Percentiles rank a stretch among this genome's conserved stretches.
phyloP scores from a whole-genome alignment of 2,329 filamentous ascomycete species.

The Stemphylium vesicarium region DNA sequence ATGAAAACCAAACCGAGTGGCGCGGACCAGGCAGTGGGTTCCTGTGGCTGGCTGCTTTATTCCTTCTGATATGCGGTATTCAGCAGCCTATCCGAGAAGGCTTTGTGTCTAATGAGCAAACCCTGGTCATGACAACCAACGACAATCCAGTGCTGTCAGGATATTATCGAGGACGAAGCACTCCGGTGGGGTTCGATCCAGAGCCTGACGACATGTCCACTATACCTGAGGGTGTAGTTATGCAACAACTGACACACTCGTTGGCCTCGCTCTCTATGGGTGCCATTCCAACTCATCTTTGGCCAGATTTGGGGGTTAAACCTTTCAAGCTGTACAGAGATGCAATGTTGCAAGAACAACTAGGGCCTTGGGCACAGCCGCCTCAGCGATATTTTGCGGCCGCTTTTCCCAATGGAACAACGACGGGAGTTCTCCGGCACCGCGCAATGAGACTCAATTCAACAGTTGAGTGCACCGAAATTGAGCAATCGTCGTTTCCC shows the following conservation, averaged over 20 bases:
- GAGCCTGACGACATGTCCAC: conserved; percentile 14
- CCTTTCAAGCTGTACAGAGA: neutral
- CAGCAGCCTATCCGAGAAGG: conserved; percentile 12
- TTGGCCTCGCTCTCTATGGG: conserved; percentile 5
- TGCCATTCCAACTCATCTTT: neutral
- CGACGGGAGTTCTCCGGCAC: conserved; percentile 8
- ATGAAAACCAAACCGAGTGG: neutral
- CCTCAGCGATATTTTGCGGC: neutral
- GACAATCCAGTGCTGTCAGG: neutral
- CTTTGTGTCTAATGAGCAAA: neutral
- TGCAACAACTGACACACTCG: conserved; percentile 7
- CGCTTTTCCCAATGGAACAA: conserved; percentile 5
- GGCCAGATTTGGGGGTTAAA: neutral
- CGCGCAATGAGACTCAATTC: conserved; percentile 9
- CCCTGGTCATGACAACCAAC: neutral
- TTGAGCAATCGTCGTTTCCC: neutral
- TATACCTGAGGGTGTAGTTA: conserved; percentile 16
- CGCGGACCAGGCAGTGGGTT: neutral
- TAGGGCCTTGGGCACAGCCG: neutral
- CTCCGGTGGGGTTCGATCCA: conserved; percentile 2
- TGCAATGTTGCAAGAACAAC: too few species aligned
- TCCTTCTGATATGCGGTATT: conserved; percentile 7
- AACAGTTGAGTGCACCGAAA: neutral
- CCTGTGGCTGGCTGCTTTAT: conserved; percentile 5
- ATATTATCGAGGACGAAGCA: neutral